These are phyloP conservation scores for Penicillium sp. DNA, from an alignment of 2,329 filamentous ascomycete genomes.

Conservation along the genomic window DNA sequence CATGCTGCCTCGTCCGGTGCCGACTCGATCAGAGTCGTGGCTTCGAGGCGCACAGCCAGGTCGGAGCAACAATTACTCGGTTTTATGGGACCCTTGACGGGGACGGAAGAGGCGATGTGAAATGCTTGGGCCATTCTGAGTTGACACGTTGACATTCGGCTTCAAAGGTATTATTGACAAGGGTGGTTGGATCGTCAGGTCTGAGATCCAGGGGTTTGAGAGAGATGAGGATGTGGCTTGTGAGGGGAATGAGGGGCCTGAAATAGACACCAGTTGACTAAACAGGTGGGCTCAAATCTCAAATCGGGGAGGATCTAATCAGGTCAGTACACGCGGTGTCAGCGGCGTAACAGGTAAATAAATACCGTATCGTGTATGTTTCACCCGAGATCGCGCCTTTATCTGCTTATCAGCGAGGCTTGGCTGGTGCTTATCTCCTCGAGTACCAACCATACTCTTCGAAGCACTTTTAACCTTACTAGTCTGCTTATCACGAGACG, in stretches of 20 bases:
- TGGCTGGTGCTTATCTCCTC: too few relatives aligned
- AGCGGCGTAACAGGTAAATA: too few relatives aligned
- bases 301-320: neutral
- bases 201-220: neutral
- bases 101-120: conserved; percentile 18
- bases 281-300: too few relatives aligned
- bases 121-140: conserved; percentile 31
- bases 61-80: conserved; percentile 27
- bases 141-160: conserved; percentile 30
- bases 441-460: too few relatives aligned
- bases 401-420: too few relatives aligned
- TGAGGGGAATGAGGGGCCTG: neutral
- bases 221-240: neutral
- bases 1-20: conserved; percentile 21
- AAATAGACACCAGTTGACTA: neutral
- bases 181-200: neutral
- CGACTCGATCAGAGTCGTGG: conserved; percentile 19
- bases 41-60: conserved; percentile 18
- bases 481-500: too few relatives aligned
- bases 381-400: too few relatives aligned
- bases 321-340: conserved; percentile 1
- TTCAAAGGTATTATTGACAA: neutral
- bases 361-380: too few relatives aligned
- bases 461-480: too few relatives aligned
- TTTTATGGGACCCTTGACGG: conserved; percentile 19